Evolutionary conservation across 306 rosid genomes (phyloP).

Genomic region (Dalbergia cultrata): DNA sequence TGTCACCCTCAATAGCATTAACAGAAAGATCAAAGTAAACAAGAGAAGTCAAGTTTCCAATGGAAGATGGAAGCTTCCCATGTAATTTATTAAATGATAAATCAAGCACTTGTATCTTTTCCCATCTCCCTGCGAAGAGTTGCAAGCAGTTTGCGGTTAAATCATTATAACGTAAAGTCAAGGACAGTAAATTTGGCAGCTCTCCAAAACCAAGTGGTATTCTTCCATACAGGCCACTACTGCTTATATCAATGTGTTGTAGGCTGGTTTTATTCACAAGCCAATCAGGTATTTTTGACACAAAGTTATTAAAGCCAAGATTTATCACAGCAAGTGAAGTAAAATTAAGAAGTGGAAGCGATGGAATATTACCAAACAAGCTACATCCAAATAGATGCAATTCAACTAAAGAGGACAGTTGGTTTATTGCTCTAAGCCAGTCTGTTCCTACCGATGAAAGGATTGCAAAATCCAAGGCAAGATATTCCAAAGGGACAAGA

Average conservation of each 20-base stretch:
- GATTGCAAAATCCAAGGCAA: conserved; percentile 48
- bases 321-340: conserved; percentile 56
- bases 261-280: conserved; percentile 54
- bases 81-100: conserved; percentile 42
- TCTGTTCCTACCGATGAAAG: conserved; percentile 48
- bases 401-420: conserved; percentile 46
- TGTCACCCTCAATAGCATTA: conserved; percentile 48
- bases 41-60: conserved; percentile 61
- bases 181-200: conserved; percentile 43
- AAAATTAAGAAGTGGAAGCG: conserved; percentile 41
- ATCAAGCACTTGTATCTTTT: conserved; percentile 32
- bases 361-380: conserved; percentile 41
- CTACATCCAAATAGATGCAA: conserved; percentile 43
- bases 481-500: conserved; percentile 52
- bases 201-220: conserved; percentile 58
- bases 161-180: conserved; percentile 39
- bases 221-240: conserved; percentile 47
- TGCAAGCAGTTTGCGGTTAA: conserved; percentile 56
- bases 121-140: conserved; percentile 53
- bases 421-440: conserved; percentile 46
- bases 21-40: neutral
- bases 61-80: conserved; percentile 51
- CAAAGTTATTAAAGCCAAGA: conserved; percentile 35
- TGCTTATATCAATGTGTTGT: conserved; percentile 26
- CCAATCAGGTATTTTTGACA: conserved; percentile 58